Percentiles rank a stretch among this genome's conserved stretches.
phyloP scores from a whole-genome alignment of 2,329 filamentous ascomycete genomes.

The Penicillium polonicum region DNA sequence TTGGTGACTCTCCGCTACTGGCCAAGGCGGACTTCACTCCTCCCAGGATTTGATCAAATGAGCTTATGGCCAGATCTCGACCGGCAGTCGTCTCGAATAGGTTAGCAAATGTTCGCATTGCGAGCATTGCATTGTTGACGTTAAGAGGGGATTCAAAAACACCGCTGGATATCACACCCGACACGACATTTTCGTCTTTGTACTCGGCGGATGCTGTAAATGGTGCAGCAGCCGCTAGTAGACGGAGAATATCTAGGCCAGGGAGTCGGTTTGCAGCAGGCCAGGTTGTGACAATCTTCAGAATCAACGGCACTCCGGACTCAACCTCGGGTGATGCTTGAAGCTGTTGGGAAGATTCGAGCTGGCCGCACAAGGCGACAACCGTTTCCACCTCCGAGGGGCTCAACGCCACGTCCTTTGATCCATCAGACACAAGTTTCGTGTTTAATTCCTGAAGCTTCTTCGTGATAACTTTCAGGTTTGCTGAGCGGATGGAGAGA shows the following conservation, averaged over 20 bases:
- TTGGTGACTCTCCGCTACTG: conserved; percentile 51
- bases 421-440: conserved; percentile 65
- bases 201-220: conserved; percentile 62
- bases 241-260: conserved; percentile 82
- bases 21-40: conserved; percentile 64
- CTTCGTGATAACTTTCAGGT: conserved; percentile 67
- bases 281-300: conserved; percentile 76
- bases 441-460: conserved; percentile 73
- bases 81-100: conserved; percentile 76
- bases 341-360: conserved; percentile 52
- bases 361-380: conserved; percentile 57
- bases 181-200: conserved; percentile 57
- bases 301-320: conserved; percentile 60
- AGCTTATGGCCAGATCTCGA: conserved; percentile 59
- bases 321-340: conserved; percentile 51
- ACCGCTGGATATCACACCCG: conserved; percentile 57
- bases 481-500: conserved; percentile 72
- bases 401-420: conserved; percentile 72
- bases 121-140: conserved; percentile 85
- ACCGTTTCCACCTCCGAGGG: conserved; percentile 67
- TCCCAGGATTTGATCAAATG: conserved; percentile 60
- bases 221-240: conserved; percentile 68
- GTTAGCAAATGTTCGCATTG: conserved; percentile 76
- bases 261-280: conserved; percentile 77
- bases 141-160: conserved; percentile 62